Evolutionary conservation across 192 early-diverging fungal species (phyloP), one percentile per base, ranked within the genome.

Genomic region (Backusella parvicylindrica): DNA sequence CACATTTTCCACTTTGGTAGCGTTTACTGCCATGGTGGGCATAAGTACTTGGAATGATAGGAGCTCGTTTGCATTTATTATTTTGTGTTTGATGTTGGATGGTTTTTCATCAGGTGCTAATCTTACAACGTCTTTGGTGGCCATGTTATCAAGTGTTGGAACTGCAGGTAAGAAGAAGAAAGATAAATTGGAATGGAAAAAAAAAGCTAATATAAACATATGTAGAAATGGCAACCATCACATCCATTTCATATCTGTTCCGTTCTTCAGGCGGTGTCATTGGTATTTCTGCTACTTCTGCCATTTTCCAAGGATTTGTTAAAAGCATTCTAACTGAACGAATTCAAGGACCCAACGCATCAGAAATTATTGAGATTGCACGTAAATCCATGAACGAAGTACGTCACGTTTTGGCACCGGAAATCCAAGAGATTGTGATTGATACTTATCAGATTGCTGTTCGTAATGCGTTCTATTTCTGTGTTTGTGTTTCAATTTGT

Each of bases 231-330:
- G 88, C 87, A 60, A 83, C 82, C 0, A 82, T 84, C 33, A 88
- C 85, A 9, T 79, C 84, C 11, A 77, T 85, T n/a, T 84, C 84
- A 31, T 83, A 85, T 70, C 79, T 91, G 37, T 75, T 86, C 49
- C 81, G 84, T 65, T 78, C 73, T 23, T 70, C 84, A 41, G 89
- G 90, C 13, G 84, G 85, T 68, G 87, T 87, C n/a, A 75, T 91
- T 47, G 87, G 87, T 70, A 78, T 91, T 2, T 84, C 86, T 12
- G 76, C 83, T 53, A 81, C 79, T 3, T 83, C 83, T 13, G 81
- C 81, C n/a, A 77, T 80, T 30, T 76, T 85, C 71, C 84, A 85
- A 68, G 73, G 68, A 36, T 40, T 77, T 31, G 66, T 85, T 2
- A 84, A 84, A 23, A 38, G 40, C 30, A 32, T 65, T 16, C 72